Percentiles rank a stretch among this genome's conserved stretches.
Conservation (phyloP, 768 basidiomycete species). For the Tylopilus sp. region DNA sequence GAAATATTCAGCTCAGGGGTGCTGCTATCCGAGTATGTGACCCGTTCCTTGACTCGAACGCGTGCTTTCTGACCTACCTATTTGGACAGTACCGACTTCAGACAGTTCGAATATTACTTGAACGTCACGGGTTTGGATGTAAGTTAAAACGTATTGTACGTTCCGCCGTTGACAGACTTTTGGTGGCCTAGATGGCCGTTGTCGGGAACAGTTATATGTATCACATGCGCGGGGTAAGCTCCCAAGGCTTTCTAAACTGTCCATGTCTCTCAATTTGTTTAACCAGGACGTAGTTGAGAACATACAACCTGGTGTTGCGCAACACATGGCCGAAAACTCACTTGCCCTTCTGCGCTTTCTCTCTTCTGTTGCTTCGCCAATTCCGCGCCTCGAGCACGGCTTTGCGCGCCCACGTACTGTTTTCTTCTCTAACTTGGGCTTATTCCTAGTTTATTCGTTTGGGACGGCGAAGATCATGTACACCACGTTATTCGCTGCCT, state of each 20-base stretch:
- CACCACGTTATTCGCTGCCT: conserved; percentile 42
- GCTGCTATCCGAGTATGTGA: conserved; percentile 76
- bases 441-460: conserved; percentile 74
- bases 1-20: conserved; percentile 93
- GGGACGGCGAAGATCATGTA: conserved; percentile 66
- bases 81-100: conserved; percentile 79
- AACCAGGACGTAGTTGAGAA: conserved; percentile 71
- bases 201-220: conserved; percentile 92
- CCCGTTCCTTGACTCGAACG: not conserved
- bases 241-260: not conserved
- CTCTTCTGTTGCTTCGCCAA: conserved; percentile 62
- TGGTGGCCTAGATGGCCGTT: conserved; percentile 68
- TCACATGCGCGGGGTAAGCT: conserved; percentile 80
- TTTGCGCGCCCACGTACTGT: conserved; percentile 59
- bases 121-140: conserved; percentile 91
- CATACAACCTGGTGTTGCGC: conserved; percentile 78
- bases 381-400: conserved; percentile 57
- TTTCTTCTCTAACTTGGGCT: conserved; percentile 70
- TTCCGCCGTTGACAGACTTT: conserved; percentile 1
- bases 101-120: conserved; percentile 87
- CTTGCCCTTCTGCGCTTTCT: conserved; percentile 76
- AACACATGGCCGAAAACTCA: conserved; percentile 90
- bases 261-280: not conserved
- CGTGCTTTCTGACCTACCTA: conserved; percentile 12
- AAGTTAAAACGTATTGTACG: conserved; percentile 22